A percentile compares a stretch with the other conserved stretches of the same genome.
Conservation (phyloP, 441 rosid species). For the Aleurites moluccanus region DNA sequence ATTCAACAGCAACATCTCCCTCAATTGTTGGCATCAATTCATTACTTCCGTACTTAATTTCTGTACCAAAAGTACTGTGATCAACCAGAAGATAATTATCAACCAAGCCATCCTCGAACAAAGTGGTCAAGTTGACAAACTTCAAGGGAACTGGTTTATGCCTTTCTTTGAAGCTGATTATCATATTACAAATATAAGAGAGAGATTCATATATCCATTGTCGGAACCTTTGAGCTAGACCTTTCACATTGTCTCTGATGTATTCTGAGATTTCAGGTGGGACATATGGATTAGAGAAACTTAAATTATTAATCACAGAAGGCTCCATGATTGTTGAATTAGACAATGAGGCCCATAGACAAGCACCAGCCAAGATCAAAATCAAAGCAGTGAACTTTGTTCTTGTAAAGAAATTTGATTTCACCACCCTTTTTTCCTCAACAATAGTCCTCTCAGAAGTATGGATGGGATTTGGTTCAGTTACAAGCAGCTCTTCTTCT, state of each 20-base stretch:
- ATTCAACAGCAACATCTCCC: constrained; percentile 13
- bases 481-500: constrained; percentile 33
- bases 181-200: constrained; percentile 36
- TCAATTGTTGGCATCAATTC: constrained; percentile 20
- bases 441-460: constrained; percentile 20
- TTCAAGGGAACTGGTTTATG: constrained; percentile 35
- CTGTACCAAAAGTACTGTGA: constrained; percentile 9
- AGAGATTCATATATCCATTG: constrained; percentile 40
- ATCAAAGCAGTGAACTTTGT: constrained; percentile 48
- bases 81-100: constrained; percentile 32
- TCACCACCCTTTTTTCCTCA: constrained; percentile 29
- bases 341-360: constrained; percentile 36
- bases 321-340: constrained; percentile 35
- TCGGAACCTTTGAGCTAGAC: constrained; percentile 41
- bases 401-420: constrained; percentile 37
- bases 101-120: constrained; percentile 38
- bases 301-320: constrained; percentile 32
- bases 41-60: constrained; percentile 7
- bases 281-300: constrained; percentile 37
- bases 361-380: constrained; percentile 38
- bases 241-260: constrained; percentile 37
- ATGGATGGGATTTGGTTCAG: constrained; percentile 24
- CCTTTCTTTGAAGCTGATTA: constrained; percentile 39
- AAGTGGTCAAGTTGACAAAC: constrained; percentile 55
- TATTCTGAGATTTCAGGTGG: constrained; percentile 40